A percentile compares a stretch with the other conserved stretches of the same genome.
These are phyloP conservation scores for Calocybe gangraenosa DNA, from an alignment of 768 basidiomycete genomes.

Conservation along the genomic window DNA sequence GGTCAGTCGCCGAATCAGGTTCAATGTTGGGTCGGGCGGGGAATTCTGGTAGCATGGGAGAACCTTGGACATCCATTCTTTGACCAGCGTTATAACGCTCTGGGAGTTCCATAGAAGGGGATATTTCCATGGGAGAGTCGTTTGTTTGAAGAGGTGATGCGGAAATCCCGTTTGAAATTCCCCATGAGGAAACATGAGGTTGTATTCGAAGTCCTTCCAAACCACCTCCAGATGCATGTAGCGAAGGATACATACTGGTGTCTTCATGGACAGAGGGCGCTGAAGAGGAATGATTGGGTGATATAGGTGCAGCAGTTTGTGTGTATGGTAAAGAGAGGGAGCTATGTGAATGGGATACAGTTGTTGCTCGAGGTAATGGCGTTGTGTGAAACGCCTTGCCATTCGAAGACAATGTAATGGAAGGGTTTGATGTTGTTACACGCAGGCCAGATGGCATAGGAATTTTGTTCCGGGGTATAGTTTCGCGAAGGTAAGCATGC, in stretches of 20 bases:
- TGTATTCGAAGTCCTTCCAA: conserved; percentile 24
- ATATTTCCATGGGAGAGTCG: conserved; percentile 62
- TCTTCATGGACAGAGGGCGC: conserved; percentile 25
- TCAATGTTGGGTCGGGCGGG: conserved; percentile 38
- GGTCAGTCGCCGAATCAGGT: conserved; percentile 34
- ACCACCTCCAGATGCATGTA: conserved; percentile 22
- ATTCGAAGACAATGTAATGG: conserved; percentile 31
- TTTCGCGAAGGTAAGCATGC: conserved; percentile 86
- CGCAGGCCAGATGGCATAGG: conserved; percentile 55
- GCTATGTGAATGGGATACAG: conserved; percentile 26
- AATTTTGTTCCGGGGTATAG: conserved; percentile 60
- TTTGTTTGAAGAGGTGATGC: conserved; percentile 27
- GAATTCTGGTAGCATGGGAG: conserved; percentile 51
- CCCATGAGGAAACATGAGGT: conserved; percentile 20
- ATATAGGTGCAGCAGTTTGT: conserved; percentile 1
- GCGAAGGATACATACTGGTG: conserved; percentile 16
- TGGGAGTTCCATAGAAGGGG: conserved; percentile 42
- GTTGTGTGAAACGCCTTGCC: conserved; percentile 28
- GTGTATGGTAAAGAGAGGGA: conserved; percentile 11
- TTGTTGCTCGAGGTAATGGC: conserved; percentile 27
- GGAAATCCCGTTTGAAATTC: conserved; percentile 11
- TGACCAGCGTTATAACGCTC: conserved; percentile 38
- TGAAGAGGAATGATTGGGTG: conserved; percentile 11
- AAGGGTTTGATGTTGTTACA: conserved; percentile 33
- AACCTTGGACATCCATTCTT: conserved; percentile 47